These are phyloP conservation scores for Jacaranda copaia DNA, from an alignment of 257 asterid species.

Conservation along the genomic window DNA sequence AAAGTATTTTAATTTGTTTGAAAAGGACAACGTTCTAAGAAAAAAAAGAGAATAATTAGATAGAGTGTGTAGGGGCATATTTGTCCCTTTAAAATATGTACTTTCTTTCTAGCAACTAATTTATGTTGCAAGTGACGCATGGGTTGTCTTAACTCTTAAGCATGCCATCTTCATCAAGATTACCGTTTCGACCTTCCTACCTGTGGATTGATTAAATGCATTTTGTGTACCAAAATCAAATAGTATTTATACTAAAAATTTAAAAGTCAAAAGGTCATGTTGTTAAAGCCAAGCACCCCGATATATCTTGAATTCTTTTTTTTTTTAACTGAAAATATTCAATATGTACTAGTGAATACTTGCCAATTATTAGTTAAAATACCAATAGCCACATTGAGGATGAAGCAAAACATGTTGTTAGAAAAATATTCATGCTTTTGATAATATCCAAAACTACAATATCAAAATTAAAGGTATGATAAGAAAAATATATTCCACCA, in stretches of 20 bases:
- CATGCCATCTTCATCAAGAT: background rate
- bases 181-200: background rate
- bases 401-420: too few relatives aligned
- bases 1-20: background rate
- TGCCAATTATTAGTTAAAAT: too few relatives aligned
- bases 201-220: background rate
- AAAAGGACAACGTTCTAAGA: background rate
- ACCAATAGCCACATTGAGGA: too few relatives aligned
- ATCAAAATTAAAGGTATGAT: too few relatives aligned
- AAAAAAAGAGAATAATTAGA: background rate
- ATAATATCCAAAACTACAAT: too few relatives aligned
- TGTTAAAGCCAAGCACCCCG: background rate
- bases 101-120: background rate
- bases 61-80: background rate
- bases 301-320: background rate
- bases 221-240: too few relatives aligned
- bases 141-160: slow-evolving; percentile 18
- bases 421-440: too few relatives aligned
- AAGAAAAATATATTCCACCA: too few relatives aligned
- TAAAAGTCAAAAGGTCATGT: background rate
- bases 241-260: background rate
- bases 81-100: background rate
- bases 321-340: background rate
- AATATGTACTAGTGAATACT: background rate
- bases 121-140: background rate